These are phyloP conservation scores for Vigna radiata DNA, from an alignment of 306 rosid genomes.

Conservation along the genomic window DNA sequence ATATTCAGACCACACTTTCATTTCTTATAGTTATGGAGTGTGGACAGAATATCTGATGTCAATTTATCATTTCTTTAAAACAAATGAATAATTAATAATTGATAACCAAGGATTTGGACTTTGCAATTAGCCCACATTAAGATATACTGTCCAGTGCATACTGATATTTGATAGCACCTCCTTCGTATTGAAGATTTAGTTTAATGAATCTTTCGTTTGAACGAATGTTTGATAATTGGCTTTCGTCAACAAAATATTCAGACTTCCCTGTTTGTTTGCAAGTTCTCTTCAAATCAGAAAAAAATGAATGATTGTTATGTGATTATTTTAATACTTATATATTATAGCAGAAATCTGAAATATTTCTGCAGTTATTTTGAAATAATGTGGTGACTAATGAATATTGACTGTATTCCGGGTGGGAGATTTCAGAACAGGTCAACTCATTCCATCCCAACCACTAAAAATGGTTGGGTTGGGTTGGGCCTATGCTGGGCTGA, in stretches of 20 bases:
- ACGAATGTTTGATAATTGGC: neutral
- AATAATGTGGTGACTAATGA: neutral
- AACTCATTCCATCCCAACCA: neutral
- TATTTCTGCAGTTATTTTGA: neutral
- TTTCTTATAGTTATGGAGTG: conserved; percentile 9
- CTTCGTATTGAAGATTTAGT: conserved; percentile 2
- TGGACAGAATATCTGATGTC: conserved; percentile 3
- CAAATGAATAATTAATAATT: neutral
- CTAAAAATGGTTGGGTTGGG: neutral
- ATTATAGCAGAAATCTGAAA: neutral
- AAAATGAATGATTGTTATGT: neutral
- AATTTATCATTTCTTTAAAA: neutral
- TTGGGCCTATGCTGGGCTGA: neutral
- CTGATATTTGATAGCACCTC: conserved; percentile 16
- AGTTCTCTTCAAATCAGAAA: conserved; percentile 1
- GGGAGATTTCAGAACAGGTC: neutral
- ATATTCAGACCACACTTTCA: conserved; percentile 13
- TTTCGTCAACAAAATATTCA: neutral
- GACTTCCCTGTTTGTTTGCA: neutral
- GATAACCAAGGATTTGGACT: neutral
- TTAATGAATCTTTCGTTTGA: neutral
- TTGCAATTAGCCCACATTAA: neutral
- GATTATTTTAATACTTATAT: conserved; percentile 22
- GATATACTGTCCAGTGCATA: neutral
- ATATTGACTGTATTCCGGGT: neutral